phyloP scores from a whole-genome alignment of 495 filamentous ascomycete species.

The Evernia prunastri region DNA sequence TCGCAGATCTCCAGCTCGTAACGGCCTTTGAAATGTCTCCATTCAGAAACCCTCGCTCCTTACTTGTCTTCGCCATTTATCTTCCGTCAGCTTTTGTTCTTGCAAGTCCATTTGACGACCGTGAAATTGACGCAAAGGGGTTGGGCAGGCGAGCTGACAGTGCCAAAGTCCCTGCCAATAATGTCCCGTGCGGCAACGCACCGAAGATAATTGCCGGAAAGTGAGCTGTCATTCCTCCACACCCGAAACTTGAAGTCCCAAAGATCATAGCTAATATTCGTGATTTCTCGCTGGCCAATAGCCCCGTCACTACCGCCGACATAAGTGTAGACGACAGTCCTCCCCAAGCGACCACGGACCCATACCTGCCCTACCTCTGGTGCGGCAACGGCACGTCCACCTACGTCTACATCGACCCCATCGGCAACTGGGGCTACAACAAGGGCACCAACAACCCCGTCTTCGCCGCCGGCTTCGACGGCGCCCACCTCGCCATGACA shows the following conservation, averaged over 20 bases:
- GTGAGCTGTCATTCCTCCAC: not conserved
- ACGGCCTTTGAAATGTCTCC: not conserved
- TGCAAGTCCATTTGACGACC: not conserved
- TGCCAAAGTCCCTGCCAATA: not conserved
- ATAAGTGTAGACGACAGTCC: not conserved
- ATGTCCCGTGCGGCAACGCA: constrained; percentile 2
- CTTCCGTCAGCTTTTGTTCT: not conserved
- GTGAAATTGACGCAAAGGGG: not conserved
- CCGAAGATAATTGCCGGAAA: not conserved
- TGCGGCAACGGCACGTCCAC: not conserved
- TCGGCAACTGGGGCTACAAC: not conserved
- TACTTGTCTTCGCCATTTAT: not conserved
- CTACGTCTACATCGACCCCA: not conserved
- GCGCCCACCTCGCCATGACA: not conserved
- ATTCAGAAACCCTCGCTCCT: not conserved
- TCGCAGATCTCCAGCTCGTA: not conserved
- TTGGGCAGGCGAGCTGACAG: not conserved
- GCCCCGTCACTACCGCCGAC: not conserved
- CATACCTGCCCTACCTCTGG: not conserved
- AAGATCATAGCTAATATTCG: not conserved
- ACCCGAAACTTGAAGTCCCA: no score
- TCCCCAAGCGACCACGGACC: not conserved
- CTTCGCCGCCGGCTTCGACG: not conserved
- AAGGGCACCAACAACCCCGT: not conserved
- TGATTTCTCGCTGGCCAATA: not conserved